Percentiles rank a stretch among this genome's conserved stretches.
Evolutionary conservation across 108 stramenopile genomes (phyloP).

Genomic region (Aurantiochytrium sp.): DNA sequence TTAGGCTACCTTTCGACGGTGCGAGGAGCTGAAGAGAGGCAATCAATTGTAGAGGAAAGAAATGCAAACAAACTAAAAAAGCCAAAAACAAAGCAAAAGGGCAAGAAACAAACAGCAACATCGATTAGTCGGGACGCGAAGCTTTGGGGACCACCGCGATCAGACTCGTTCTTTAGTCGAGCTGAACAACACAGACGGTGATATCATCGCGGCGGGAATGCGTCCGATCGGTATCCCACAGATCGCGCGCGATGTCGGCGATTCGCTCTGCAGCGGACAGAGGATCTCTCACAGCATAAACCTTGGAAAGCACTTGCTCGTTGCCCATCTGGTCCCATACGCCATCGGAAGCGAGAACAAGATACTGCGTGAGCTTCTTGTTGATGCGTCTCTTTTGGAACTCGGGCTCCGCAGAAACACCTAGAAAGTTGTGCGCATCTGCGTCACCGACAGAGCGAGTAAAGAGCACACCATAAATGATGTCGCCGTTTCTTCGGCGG

Average conservation of each 20-base stretch:
- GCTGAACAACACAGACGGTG: neutral
- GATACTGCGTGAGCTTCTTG: neutral
- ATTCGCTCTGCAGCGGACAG: neutral
- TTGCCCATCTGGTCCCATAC: constrained; percentile 8
- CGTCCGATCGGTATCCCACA: neutral
- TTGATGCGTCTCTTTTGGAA: neutral
- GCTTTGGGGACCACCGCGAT: neutral
- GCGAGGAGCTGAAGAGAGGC: too few species aligned
- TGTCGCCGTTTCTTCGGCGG: neutral
- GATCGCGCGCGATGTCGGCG: neutral
- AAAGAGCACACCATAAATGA: constrained; percentile 18
- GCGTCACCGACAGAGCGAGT: constrained; percentile 22
- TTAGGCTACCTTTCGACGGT: too few species aligned
- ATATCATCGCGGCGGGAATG: constrained; percentile 6
- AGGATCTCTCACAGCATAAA: neutral
- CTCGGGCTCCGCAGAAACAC: constrained; percentile 18
- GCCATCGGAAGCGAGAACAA: neutral
- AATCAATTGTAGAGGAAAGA: too few species aligned
- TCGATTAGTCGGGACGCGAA: neutral
- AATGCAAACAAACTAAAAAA: too few species aligned
- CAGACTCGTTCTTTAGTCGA: neutral
- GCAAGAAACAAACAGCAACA: neutral
- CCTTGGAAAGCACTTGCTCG: neutral
- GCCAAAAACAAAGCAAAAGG: neutral
- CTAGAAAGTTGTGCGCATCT: constrained; percentile 19